Evolutionary conservation across 768 basidiomycete species (phyloP).

Genomic region (Mycena pura): DNA sequence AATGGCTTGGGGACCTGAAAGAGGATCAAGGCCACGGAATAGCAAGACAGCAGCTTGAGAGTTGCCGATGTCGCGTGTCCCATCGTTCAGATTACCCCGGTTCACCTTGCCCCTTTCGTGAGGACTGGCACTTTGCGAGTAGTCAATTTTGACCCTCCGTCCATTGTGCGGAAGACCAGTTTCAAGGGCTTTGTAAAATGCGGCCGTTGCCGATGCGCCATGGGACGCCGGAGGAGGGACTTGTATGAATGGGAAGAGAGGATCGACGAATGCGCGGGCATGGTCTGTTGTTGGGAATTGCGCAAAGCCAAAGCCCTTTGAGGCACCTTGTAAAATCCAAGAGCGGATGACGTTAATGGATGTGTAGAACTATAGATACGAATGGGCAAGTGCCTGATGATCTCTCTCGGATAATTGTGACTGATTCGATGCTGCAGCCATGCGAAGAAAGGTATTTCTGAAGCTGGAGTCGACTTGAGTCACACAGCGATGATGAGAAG

Average conservation of each 20-base stretch:
- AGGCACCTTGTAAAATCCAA: constrained; percentile 83
- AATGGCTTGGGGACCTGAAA: constrained; percentile 89
- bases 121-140: constrained; percentile 84
- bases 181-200: constrained; percentile 79
- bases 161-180: constrained; percentile 76
- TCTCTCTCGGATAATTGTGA: constrained; percentile 97
- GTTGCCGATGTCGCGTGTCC: constrained; percentile 94
- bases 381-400: constrained; percentile 93
- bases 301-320: constrained; percentile 97
- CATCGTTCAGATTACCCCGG: constrained; percentile 83
- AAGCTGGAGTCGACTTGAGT: constrained; percentile 64
- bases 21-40: constrained; percentile 88
- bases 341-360: constrained; percentile 76
- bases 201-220: constrained; percentile 75
- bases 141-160: constrained; percentile 93
- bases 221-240: constrained; percentile 92
- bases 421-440: constrained; percentile 81
- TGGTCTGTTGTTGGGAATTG: constrained; percentile 88
- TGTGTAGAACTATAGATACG: constrained; percentile 67
- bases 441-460: constrained; percentile 77
- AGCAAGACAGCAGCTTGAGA: constrained; percentile 82
- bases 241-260: constrained; percentile 88
- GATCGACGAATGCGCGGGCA: constrained; percentile 90
- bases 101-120: constrained; percentile 66
- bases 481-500: constrained; percentile 35